Evolutionary conservation across 495 filamentous ascomycete genomes (phyloP).

Genomic region (Aspergillus incahuasiensis): DNA sequence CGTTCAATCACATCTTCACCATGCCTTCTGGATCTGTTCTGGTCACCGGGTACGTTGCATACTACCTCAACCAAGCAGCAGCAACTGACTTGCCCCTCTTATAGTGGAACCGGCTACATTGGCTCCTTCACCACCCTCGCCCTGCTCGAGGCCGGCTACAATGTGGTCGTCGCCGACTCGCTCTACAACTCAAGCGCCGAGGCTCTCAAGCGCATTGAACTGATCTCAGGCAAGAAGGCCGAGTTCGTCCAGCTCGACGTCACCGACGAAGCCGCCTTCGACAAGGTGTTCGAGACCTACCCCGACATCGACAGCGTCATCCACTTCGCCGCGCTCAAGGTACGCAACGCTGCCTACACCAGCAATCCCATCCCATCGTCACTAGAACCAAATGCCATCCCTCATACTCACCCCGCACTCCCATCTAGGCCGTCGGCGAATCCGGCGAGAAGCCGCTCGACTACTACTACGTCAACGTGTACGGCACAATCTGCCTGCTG

Average conservation of each 20-base stretch:
- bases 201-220: constrained; percentile 85
- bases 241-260: constrained; percentile 83
- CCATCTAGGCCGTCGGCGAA: constrained; percentile 84
- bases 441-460: constrained; percentile 92
- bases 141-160: constrained; percentile 88
- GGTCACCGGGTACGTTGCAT: constrained; percentile 73
- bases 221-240: constrained; percentile 85
- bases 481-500: constrained; percentile 84
- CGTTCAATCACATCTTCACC: constrained; percentile 21
- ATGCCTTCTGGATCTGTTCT: constrained; percentile 85
- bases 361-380: no score
- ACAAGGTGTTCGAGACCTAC: constrained; percentile 84
- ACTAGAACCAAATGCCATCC: no score
- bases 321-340: constrained; percentile 97
- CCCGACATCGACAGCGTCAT: constrained; percentile 96
- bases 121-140: constrained; percentile 94
- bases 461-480: constrained; percentile 96
- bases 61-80: background rate
- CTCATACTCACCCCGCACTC: background rate
- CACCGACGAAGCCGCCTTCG: constrained; percentile 74
- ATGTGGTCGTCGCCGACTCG: constrained; percentile 93
- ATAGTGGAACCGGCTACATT: constrained; percentile 96
- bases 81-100: background rate
- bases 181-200: constrained; percentile 93
- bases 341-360: constrained; percentile 32